Base-by-base conservation (phyloP, 441 rosid genomes). In the Geranium incanum region DNA sequence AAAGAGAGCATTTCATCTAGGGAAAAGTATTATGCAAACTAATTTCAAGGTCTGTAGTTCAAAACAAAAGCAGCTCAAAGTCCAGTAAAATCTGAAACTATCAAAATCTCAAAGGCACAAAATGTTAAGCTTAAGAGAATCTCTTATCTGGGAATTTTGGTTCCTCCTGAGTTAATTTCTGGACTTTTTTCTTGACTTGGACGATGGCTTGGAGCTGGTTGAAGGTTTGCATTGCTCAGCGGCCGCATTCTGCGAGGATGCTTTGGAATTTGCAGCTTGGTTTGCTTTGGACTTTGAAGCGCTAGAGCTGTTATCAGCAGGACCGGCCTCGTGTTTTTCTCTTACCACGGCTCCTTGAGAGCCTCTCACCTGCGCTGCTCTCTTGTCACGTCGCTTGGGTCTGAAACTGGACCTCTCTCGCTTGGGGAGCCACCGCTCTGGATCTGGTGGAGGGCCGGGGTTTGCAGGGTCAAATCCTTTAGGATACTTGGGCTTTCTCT, bases 351-450 rank as follows among this genome's bases (percentile, higher is more conserved):
- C 88, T 55, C 99, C 97, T 71, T 92, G 97, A 36, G 97, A 85
- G 48, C 98, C 98, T 80, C 99, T 88, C 12, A 94, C 87, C 74
- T 91, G 95, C 75, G 95, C 97, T 33, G 96, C 94, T 77, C 94
- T 84, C 89, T 92, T 90, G 69, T 94, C 96, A 83, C 88, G 90
- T 80, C 97, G 86, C 83, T 89, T 92, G 66, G 97, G 97, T 77
- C 87, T 85, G 83, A 86, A 92, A 82, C 93, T 94, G 0, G 98
- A 91, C 80, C 97, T 87, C 75, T 91, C 98, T 74, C 97, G 87
- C 89, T 80, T 90, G 1, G 97, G 97, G 23, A 94, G 97, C 99
- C 97, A 90, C 80, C 97, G 86, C 76, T 92, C 99, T 4, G 96
- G 97, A 76, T 94, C 96, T 0, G 97, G 97, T 45, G 90, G 94